A percentile compares a stretch with the other conserved stretches of the same genome.
phyloP scores from a whole-genome alignment of 805 yeast species.

The Starmerella vitae region DNA sequence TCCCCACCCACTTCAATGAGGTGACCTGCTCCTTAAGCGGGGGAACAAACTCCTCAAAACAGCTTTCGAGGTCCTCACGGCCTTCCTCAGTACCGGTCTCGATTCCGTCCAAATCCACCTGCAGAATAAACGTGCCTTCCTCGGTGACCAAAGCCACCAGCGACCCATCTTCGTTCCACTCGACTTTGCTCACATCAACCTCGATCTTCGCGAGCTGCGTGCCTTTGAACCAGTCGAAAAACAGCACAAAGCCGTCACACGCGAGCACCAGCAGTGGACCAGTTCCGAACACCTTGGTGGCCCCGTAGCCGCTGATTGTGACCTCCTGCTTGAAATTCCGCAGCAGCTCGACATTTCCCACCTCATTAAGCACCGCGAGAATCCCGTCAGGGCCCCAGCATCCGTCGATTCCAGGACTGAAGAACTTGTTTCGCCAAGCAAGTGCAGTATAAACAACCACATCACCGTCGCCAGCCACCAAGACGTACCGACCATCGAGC shows the following conservation, averaged over 20 bases:
- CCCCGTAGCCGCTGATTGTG: constrained; percentile 46
- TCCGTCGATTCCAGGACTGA: constrained; percentile 80
- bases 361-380: constrained; percentile 64
- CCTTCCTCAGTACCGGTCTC: constrained; percentile 48
- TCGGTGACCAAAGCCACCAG: constrained; percentile 59
- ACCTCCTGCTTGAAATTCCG: constrained; percentile 62
- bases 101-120: constrained; percentile 56
- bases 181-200: constrained; percentile 57
- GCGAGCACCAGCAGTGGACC: constrained; percentile 68
- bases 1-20: constrained; percentile 94
- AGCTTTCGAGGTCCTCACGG: constrained; percentile 54
- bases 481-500: constrained; percentile 93
- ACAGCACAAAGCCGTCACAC: constrained; percentile 61
- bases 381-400: constrained; percentile 92
- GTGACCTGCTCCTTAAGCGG: constrained; percentile 58
- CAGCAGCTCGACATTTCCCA: constrained; percentile 51
- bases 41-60: constrained; percentile 75
- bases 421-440: constrained; percentile 95
- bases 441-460: constrained; percentile 89
- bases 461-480: constrained; percentile 97
- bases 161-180: constrained; percentile 92
- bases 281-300: constrained; percentile 78
- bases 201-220: constrained; percentile 75
- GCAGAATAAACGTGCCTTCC: constrained; percentile 59
- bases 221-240: constrained; percentile 91